These are phyloP conservation scores for Tricholoma saponaceum DNA, from an alignment of 768 basidiomycete species.

Conservation along the genomic window DNA sequence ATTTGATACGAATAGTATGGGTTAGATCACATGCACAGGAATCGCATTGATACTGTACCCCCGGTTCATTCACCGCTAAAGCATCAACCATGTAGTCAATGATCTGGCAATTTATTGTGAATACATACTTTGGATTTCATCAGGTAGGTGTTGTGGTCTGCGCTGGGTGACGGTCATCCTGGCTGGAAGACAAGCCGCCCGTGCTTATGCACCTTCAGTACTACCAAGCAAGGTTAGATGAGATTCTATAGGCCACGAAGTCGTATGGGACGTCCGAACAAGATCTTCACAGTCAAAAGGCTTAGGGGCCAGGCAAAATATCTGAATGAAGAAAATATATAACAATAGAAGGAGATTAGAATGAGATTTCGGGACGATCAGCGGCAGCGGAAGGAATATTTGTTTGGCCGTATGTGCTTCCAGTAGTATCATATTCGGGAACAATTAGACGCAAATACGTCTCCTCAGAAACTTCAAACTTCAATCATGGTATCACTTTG, in stretches of 20 bases:
- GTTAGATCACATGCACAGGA: slow-evolving; percentile 85
- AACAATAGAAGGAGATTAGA: background rate
- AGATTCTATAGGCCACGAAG: background rate
- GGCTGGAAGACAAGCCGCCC: background rate
- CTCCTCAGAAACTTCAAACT: too few relatives aligned
- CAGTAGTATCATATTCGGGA: too few relatives aligned
- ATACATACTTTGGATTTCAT: slow-evolving; percentile 59
- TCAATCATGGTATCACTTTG: too few relatives aligned
- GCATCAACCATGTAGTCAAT: background rate
- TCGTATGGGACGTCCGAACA: background rate
- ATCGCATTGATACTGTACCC: slow-evolving; percentile 81
- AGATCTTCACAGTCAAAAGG: background rate
- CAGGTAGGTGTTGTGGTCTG: slow-evolving; percentile 58
- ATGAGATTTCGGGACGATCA: background rate
- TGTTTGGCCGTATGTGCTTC: background rate
- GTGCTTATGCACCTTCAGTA: background rate
- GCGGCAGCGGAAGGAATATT: background rate
- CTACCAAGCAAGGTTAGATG: background rate
- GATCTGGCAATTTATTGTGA: background rate
- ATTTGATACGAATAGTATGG: slow-evolving; percentile 95
- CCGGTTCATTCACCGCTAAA: slow-evolving; percentile 75
- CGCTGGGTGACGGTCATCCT: slow-evolving; percentile 65
- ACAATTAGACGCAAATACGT: too few relatives aligned
- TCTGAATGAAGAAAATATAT: background rate
- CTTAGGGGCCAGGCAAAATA: background rate